phyloP scores from a whole-genome alignment of 2,329 filamentous ascomycete species.

The Drechslera avenae region DNA sequence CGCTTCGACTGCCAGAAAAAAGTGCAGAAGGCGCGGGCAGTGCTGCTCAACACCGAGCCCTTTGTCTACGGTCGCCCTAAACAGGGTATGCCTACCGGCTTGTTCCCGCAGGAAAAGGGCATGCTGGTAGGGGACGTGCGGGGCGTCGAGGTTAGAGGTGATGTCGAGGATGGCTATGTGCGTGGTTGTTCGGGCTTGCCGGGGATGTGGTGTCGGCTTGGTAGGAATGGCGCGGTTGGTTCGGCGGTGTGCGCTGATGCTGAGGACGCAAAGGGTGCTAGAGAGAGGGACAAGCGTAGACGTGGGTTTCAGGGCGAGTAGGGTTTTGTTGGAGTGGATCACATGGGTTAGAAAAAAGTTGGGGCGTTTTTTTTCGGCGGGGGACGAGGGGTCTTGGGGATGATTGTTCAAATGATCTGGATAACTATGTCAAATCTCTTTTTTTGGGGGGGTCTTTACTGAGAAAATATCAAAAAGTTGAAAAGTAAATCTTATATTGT shows the following conservation, averaged over 20 bases:
- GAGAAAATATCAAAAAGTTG: too few species aligned
- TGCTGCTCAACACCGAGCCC: conserved; percentile 25
- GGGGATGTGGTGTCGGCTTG: background rate
- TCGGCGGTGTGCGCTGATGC: background rate
- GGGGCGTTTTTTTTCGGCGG: too few species aligned
- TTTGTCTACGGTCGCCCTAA: conserved; percentile 35
- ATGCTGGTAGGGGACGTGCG: background rate
- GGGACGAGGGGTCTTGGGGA: too few species aligned
- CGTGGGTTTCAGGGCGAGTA: too few species aligned
- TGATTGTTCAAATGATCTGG: too few species aligned
- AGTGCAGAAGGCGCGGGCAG: conserved; percentile 28
- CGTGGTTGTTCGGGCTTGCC: conserved; percentile 18
- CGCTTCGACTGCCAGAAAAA: conserved; percentile 37
- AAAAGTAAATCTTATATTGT: too few species aligned
- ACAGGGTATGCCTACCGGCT: conserved; percentile 18
- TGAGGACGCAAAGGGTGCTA: too few species aligned
- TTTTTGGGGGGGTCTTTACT: too few species aligned
- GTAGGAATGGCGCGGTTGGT: background rate
- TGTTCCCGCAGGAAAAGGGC: conserved; percentile 16
- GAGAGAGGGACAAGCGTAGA: too few species aligned
- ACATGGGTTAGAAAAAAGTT: too few species aligned
- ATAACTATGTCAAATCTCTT: too few species aligned
- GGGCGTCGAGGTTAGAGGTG: background rate
- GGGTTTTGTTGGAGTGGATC: too few species aligned
- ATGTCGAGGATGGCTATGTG: conserved; percentile 14